Evolutionary conservation across 192 early-diverging fungal species (phyloP).

Genomic region (Dissophora ornata): DNA sequence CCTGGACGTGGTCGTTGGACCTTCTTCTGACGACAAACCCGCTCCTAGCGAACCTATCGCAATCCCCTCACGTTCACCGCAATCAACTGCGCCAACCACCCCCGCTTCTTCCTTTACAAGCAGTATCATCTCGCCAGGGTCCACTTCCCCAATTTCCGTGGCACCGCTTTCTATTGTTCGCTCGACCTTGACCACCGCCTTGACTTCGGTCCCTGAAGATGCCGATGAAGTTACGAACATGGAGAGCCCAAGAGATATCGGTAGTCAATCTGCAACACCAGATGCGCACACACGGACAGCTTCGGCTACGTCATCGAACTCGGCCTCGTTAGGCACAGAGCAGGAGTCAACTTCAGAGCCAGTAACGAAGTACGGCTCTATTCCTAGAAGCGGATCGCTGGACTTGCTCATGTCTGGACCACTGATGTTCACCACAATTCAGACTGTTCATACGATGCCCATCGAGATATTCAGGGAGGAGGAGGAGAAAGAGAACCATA

Average conservation of each 20-base stretch:
- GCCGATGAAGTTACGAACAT: background rate
- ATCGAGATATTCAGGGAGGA: background rate
- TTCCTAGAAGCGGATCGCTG: background rate
- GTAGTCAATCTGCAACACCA: background rate
- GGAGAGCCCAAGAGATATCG: too few relatives aligned
- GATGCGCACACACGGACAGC: background rate
- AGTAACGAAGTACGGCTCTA: background rate
- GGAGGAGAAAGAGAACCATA: background rate
- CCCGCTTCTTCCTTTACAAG: constrained; percentile 3
- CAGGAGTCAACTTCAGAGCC: background rate
- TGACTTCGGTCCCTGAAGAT: background rate
- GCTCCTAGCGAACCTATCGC: background rate
- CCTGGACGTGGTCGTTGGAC: constrained; percentile 5
- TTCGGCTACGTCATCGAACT: background rate
- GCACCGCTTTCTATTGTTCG: constrained; percentile 14
- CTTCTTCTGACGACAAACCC: background rate
- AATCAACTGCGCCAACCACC: constrained; percentile 13
- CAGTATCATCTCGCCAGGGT: background rate
- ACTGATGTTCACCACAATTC: background rate
- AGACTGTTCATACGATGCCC: constrained; percentile 12
- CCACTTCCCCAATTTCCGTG: background rate
- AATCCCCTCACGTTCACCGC: background rate
- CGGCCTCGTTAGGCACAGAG: background rate
- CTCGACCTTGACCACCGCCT: background rate
- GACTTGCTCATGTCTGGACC: background rate